These are phyloP conservation scores for Coemansia furcata DNA, from an alignment of 192 early-diverging fungal genomes.

Conservation along the genomic window DNA sequence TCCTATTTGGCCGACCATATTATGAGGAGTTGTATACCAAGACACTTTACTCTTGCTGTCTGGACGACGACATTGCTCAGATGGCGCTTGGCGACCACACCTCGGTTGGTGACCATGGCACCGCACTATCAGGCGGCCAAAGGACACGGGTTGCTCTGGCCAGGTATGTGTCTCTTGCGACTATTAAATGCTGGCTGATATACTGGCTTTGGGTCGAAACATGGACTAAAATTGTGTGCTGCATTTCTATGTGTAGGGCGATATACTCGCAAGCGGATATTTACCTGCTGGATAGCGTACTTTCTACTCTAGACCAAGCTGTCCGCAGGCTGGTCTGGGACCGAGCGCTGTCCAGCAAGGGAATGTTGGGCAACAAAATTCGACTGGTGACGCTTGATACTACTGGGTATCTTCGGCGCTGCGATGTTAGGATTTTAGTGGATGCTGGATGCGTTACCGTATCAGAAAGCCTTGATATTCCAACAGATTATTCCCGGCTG, in stretches of 20 bases:
- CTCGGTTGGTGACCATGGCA: slow-evolving; percentile 44
- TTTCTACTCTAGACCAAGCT: slow-evolving; percentile 74
- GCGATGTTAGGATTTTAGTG: slow-evolving; percentile 48
- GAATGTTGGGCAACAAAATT: slow-evolving; percentile 25
- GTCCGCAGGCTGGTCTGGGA: slow-evolving; percentile 67
- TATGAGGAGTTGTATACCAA: slow-evolving; percentile 56
- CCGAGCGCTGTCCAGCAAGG: slow-evolving; percentile 39
- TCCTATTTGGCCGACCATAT: slow-evolving; percentile 62
- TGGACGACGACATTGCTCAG: slow-evolving; percentile 57
- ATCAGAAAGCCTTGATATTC: not conserved
- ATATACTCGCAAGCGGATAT: slow-evolving; percentile 74
- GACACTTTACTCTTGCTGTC: slow-evolving; percentile 59
- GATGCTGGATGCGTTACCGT: slow-evolving; percentile 22
- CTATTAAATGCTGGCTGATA: not conserved
- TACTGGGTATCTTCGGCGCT: slow-evolving; percentile 40
- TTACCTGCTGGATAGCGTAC: slow-evolving; percentile 74
- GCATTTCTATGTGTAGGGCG: slow-evolving; percentile 56
- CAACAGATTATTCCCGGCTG: not conserved
- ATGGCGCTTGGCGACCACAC: slow-evolving; percentile 62
- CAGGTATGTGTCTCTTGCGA: slow-evolving; percentile 11
- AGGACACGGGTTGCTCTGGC: slow-evolving; percentile 62
- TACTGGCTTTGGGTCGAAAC: not conserved
- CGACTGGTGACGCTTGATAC: slow-evolving; percentile 56
- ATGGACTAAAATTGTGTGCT: slow-evolving; percentile 45
- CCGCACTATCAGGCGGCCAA: slow-evolving; percentile 50